phyloP scores from a whole-genome alignment of 805 yeast genomes.

The Vanderwaltozyma polyspora region DNA sequence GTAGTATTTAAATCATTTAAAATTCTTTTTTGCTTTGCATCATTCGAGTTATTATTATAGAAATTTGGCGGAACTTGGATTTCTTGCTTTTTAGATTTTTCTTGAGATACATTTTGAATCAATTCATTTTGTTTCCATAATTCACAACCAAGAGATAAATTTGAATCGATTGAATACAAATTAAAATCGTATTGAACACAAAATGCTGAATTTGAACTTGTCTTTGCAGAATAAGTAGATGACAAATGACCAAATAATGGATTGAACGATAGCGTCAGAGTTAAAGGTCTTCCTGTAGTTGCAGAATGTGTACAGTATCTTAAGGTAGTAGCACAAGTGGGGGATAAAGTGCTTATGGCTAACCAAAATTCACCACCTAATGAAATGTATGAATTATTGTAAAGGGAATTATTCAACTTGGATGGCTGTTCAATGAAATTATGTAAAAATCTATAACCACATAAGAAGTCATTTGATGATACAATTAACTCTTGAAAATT shows the following conservation, averaged over 20 bases:
- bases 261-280: slow-evolving; percentile 76
- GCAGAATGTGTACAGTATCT: slow-evolving; percentile 80
- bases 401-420: slow-evolving; percentile 31
- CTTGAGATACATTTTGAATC: background rate
- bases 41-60: background rate
- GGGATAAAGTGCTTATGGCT: slow-evolving; percentile 72
- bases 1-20: slow-evolving; percentile 21
- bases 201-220: slow-evolving; percentile 63
- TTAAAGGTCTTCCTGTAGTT: slow-evolving; percentile 78
- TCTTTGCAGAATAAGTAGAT: slow-evolving; percentile 76
- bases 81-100: background rate
- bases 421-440: slow-evolving; percentile 38
- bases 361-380: slow-evolving; percentile 86
- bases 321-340: slow-evolving; percentile 78
- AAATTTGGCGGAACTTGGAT: background rate
- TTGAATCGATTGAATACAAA: slow-evolving; percentile 79
- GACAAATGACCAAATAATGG: slow-evolving; percentile 86
- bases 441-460: slow-evolving; percentile 74
- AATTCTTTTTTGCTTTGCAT: slow-evolving; percentile 10
- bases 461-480: slow-evolving; percentile 70
- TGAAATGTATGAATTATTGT: slow-evolving; percentile 55
- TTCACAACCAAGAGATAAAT: slow-evolving; percentile 78
- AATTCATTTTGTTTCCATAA: slow-evolving; percentile 42
- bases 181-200: slow-evolving; percentile 84
- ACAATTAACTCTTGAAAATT: slow-evolving; percentile 64